These are phyloP conservation scores for Tuber melanosporum DNA, from an alignment of 495 filamentous ascomycete species.

Conservation along the genomic window DNA sequence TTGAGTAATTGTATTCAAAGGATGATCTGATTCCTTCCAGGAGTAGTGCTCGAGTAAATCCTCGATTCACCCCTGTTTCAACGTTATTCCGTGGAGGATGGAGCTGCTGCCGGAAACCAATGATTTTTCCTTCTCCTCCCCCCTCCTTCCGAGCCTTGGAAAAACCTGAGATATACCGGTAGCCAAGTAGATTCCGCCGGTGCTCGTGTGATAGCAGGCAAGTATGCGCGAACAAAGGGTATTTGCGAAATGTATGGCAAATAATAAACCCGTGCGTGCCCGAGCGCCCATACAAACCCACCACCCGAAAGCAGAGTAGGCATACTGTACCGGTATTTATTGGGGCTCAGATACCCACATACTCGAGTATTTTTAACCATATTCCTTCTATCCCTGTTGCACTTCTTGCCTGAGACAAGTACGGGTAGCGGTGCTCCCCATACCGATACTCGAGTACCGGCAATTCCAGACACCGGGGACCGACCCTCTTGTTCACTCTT, in stretches of 20 bases:
- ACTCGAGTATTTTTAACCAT: too few species aligned
- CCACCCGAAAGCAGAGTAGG: background rate
- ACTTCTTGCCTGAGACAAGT: background rate
- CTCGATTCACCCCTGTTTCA: background rate
- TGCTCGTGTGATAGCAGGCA: background rate
- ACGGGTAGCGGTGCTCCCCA: background rate
- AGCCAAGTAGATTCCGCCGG: background rate
- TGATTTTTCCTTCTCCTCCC: background rate
- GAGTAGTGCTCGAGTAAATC: background rate
- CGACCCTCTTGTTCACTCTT: background rate
- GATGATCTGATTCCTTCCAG: background rate
- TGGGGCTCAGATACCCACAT: too few species aligned
- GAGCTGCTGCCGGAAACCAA: background rate
- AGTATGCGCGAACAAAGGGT: background rate
- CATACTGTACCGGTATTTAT: too few species aligned
- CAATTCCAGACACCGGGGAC: background rate
- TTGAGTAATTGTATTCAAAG: background rate
- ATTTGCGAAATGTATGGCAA: background rate
- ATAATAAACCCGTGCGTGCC: background rate
- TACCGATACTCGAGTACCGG: too few species aligned
- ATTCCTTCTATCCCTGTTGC: background rate
- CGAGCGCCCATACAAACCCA: background rate
- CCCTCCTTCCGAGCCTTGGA: background rate
- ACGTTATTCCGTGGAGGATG: background rate
- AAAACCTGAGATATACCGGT: background rate